These are phyloP conservation scores for Dionaea muscipula DNA, from an alignment of 179 eudicot species.

Conservation along the genomic window DNA sequence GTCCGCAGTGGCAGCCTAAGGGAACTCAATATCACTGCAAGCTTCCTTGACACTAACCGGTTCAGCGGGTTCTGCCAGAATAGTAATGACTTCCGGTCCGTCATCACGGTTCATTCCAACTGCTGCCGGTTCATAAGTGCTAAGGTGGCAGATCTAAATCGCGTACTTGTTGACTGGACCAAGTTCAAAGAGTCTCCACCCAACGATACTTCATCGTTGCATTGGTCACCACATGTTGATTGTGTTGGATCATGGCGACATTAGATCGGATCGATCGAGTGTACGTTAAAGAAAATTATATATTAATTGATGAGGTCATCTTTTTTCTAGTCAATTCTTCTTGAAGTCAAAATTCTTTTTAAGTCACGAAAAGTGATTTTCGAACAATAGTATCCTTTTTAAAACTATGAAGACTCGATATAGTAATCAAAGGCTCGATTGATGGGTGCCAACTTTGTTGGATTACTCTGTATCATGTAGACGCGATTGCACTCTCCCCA, in stretches of 20 bases:
- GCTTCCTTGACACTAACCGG: conserved; percentile 36
- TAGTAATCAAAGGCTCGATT: no score
- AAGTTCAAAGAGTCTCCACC: conserved; percentile 12
- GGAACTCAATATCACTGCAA: conserved; percentile 17
- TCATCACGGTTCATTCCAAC: conserved; percentile 61
- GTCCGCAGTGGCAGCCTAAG: conserved; percentile 17
- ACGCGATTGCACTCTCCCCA: no score
- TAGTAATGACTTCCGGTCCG: conserved; percentile 31
- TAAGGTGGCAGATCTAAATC: conserved; percentile 39
- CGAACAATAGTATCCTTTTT: no score
- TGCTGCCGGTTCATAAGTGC: conserved; percentile 58
- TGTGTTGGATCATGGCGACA: conserved; percentile 33
- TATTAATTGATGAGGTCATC: no score
- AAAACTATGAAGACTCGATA: no score
- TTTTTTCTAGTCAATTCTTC: no score
- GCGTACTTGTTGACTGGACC: conserved; percentile 41
- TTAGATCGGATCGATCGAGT: no score
- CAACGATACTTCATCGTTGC: conserved; percentile 9
- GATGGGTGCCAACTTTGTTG: no score
- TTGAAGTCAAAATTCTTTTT: no score
- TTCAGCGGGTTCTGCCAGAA: conserved; percentile 68
- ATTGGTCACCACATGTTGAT: conserved; percentile 32
- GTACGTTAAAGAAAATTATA: no score
- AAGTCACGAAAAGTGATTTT: no score
- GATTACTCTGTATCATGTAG: no score